Percentiles rank a stretch among this genome's conserved stretches.
Conservation (phyloP, 768 basidiomycete genomes). For the Gloeostereum incarnatum region DNA sequence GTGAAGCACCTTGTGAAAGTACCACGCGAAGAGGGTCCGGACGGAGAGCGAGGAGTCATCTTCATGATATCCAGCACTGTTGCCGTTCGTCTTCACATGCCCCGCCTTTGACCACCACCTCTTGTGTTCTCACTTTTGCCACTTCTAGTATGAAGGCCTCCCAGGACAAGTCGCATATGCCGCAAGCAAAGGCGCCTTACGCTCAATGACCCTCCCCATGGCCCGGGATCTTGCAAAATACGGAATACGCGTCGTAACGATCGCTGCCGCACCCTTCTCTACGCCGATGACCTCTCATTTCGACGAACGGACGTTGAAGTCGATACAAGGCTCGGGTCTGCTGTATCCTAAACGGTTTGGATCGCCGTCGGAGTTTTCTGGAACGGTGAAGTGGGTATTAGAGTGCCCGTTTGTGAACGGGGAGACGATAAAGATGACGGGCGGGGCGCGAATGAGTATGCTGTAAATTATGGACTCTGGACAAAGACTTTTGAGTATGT, state of each 20-base stretch:
- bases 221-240: slow-evolving; percentile 47
- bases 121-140: not conserved
- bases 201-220: slow-evolving; percentile 51
- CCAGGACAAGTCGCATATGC: slow-evolving; percentile 50
- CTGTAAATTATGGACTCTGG: no score
- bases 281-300: slow-evolving; percentile 33
- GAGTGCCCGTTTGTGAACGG: slow-evolving; percentile 49
- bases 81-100: slow-evolving; percentile 26
- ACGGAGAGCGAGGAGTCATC: slow-evolving; percentile 52
- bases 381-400: slow-evolving; percentile 38
- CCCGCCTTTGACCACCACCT: not conserved
- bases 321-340: slow-evolving; percentile 27
- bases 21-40: slow-evolving; percentile 31
- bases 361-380: slow-evolving; percentile 37
- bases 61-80: slow-evolving; percentile 47
- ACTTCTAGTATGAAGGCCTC: slow-evolving; percentile 42
- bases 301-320: slow-evolving; percentile 24
- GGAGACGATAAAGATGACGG: slow-evolving; percentile 27
- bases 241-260: slow-evolving; percentile 42
- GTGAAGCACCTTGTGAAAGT: slow-evolving; percentile 39
- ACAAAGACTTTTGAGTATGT: no score
- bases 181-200: slow-evolving; percentile 46
- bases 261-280: slow-evolving; percentile 47
- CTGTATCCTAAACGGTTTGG: slow-evolving; percentile 40
- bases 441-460: slow-evolving; percentile 12